These are phyloP conservation scores for Salix suchowensis DNA, from an alignment of 345 rosid species.

Conservation along the genomic window DNA sequence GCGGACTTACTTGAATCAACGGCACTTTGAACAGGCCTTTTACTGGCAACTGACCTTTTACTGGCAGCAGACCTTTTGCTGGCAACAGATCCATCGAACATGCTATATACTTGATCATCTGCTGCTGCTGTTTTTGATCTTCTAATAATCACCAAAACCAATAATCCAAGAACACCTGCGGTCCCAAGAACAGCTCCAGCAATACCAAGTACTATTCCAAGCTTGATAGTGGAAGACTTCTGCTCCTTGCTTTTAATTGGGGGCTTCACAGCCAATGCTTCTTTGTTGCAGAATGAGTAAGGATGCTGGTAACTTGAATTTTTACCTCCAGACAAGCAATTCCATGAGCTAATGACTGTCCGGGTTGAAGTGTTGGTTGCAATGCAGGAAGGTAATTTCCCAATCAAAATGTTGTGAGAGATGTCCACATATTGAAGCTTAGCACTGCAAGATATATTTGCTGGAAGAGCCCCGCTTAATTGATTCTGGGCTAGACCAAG, in stretches of 20 bases:
- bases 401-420: slow-evolving; percentile 67
- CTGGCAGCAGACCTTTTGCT: slow-evolving; percentile 17
- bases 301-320: slow-evolving; percentile 58
- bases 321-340: slow-evolving; percentile 53
- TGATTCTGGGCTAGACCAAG: slow-evolving; percentile 51
- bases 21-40: slow-evolving; percentile 48
- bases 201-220: slow-evolving; percentile 52
- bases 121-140: slow-evolving; percentile 33
- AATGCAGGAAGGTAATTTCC: slow-evolving; percentile 60
- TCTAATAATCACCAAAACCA: slow-evolving; percentile 41
- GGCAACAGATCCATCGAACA: slow-evolving; percentile 28
- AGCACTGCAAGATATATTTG: slow-evolving; percentile 40
- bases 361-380: slow-evolving; percentile 39
- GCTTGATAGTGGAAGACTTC: slow-evolving; percentile 25
- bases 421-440: slow-evolving; percentile 54
- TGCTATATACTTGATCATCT: slow-evolving; percentile 15
- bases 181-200: slow-evolving; percentile 52
- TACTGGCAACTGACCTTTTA: slow-evolving; percentile 40
- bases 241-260: slow-evolving; percentile 24
- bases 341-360: slow-evolving; percentile 66
- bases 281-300: slow-evolving; percentile 60
- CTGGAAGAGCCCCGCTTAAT: slow-evolving; percentile 51
- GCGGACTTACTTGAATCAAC: slow-evolving; percentile 55
- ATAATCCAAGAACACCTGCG: slow-evolving; percentile 33
- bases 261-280: slow-evolving; percentile 76